Percentiles rank a stretch among this genome's conserved stretches.
These are phyloP conservation scores for Lolium perenne DNA, from an alignment of 176 grass and related monocot genomes.

Conservation along the genomic window DNA sequence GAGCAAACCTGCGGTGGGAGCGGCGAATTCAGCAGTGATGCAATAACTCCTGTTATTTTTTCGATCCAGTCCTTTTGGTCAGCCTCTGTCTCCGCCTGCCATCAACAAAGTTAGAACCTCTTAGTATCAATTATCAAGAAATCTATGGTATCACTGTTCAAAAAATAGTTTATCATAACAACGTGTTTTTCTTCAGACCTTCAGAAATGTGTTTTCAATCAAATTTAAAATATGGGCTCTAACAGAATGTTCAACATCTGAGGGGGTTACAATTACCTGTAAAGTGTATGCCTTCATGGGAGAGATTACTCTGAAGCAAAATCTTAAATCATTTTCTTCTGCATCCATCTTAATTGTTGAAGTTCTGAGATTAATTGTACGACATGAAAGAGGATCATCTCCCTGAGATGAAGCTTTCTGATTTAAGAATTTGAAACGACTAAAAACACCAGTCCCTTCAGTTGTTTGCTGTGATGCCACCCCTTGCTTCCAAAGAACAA, in stretches of 20 bases:
- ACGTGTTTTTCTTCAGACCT: neutral
- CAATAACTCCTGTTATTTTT: conserved; percentile 98
- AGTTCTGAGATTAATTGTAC: conserved; percentile 86
- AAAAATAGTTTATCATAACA: neutral
- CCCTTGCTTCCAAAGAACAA: conserved; percentile 77
- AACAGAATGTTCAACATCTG: conserved; percentile 16
- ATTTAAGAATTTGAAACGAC: conserved; percentile 72
- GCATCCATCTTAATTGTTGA: conserved; percentile 94
- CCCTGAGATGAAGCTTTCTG: conserved; percentile 60
- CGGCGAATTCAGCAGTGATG: conserved; percentile 86
- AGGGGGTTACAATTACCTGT: conserved; percentile 63
- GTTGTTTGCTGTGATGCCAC: conserved; percentile 60
- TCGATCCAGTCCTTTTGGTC: conserved; percentile 94
- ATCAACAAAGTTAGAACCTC: conserved; percentile 35
- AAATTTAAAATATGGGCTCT: conserved; percentile 10
- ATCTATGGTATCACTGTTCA: neutral
- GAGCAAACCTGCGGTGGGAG: conserved; percentile 67
- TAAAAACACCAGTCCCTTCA: conserved; percentile 62
- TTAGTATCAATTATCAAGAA: conserved; percentile 24
- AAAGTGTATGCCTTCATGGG: conserved; percentile 82
- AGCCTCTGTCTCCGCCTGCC: conserved; percentile 75
- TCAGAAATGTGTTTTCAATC: conserved; percentile 10
- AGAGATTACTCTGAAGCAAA: conserved; percentile 98
- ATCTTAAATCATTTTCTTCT: conserved; percentile 90
- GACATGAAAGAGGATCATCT: conserved; percentile 69